Conservation (phyloP, 169 alveolate species). For the Cryptosporidium tyzzeri region DNA sequence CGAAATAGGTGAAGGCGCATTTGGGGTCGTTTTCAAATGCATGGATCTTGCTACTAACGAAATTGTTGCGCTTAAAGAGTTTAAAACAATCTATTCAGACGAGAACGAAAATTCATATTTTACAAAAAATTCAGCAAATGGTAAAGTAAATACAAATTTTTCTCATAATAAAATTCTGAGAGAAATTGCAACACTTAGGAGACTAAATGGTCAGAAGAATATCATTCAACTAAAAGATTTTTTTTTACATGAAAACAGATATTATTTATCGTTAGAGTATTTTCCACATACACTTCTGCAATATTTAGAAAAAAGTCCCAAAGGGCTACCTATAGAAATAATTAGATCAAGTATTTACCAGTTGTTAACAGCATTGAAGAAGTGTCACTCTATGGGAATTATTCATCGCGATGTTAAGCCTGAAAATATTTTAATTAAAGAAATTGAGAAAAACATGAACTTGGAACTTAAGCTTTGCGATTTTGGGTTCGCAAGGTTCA, state of each 20-base stretch:
- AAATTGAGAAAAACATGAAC: slow-evolving; percentile 58
- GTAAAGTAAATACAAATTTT: slow-evolving; percentile 87
- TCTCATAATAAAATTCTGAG: slow-evolving; percentile 89
- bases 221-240: slow-evolving; percentile 93
- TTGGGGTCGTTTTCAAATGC: slow-evolving; percentile 95
- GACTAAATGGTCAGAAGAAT: slow-evolving; percentile 86
- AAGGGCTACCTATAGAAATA: slow-evolving; percentile 86
- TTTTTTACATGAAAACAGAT: slow-evolving; percentile 89
- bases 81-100: slow-evolving; percentile 80
- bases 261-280: slow-evolving; percentile 91
- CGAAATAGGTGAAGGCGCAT: slow-evolving; percentile 92
- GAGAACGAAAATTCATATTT: slow-evolving; percentile 9
- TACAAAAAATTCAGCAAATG: slow-evolving; percentile 3
- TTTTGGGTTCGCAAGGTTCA: slow-evolving; percentile 92
- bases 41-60: slow-evolving; percentile 85
- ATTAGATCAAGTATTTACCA: slow-evolving; percentile 89
- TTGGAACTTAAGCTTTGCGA: slow-evolving; percentile 89
- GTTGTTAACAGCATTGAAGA: slow-evolving; percentile 88
- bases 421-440: slow-evolving; percentile 87
- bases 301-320: slow-evolving; percentile 88
- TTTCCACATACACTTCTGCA: slow-evolving; percentile 91
- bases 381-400: slow-evolving; percentile 88
- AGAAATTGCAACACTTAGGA: slow-evolving; percentile 91
- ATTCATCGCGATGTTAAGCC: slow-evolving; percentile 94
- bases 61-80: slow-evolving; percentile 93